Evolutionary conservation across 2,329 filamentous ascomycete genomes (phyloP).

Genomic region (Seiridium unicorne): DNA sequence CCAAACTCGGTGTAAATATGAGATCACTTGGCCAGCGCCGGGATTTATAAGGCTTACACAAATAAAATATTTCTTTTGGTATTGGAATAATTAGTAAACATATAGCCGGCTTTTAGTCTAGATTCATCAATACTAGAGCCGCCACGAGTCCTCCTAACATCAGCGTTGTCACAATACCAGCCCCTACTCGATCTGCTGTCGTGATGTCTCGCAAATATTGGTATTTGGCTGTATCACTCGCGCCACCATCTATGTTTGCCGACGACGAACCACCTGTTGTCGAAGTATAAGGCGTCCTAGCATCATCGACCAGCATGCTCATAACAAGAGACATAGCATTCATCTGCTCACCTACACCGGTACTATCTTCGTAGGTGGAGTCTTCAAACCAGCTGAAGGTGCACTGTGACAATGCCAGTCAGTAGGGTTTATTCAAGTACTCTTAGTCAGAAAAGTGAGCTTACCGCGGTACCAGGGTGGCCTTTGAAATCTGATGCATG

Average conservation of each 20-base stretch:
- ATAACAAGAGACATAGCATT: constrained; percentile 51
- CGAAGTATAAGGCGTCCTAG: constrained; percentile 15
- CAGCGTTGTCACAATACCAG: constrained; percentile 23
- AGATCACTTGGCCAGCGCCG: no score
- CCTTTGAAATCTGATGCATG: constrained; percentile 14
- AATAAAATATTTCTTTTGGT: no score
- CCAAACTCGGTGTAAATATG: no score
- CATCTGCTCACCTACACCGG: constrained; percentile 55
- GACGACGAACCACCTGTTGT: constrained; percentile 23
- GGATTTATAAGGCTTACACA: no score
- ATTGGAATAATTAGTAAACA: no score
- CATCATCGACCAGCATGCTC: constrained; percentile 35
- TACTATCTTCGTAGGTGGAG: constrained; percentile 44
- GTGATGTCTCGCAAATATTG: constrained; percentile 20
- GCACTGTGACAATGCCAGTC: constrained; percentile 32
- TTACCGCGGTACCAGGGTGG: constrained; percentile 29
- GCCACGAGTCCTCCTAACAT: constrained; percentile 10
- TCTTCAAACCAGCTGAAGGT: constrained; percentile 49
- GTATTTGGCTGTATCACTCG: constrained; percentile 18
- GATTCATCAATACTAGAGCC: not conserved
- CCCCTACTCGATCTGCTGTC: constrained; percentile 25
- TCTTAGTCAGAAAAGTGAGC: not conserved
- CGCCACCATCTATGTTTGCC: constrained; percentile 22
- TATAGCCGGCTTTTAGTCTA: not conserved
- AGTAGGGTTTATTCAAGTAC: not conserved